These are phyloP conservation scores for Cyclotella baltica DNA, from an alignment of 108 stramenopile genomes.

Conservation along the genomic window DNA sequence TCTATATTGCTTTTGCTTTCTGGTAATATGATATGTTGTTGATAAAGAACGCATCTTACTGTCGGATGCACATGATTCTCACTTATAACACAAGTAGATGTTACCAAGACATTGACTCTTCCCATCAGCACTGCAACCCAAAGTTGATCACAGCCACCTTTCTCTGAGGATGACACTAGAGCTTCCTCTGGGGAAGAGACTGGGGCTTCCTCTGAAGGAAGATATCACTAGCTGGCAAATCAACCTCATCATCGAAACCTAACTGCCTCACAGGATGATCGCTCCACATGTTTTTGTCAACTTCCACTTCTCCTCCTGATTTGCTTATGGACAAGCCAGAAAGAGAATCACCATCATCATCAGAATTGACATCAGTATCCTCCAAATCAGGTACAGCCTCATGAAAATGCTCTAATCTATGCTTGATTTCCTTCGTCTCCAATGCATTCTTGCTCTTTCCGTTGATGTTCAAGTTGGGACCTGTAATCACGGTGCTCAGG, in stretches of 20 bases:
- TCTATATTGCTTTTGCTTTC: not conserved
- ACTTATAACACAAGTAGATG: not conserved
- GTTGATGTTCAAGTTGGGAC: not conserved
- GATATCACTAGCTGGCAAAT: not conserved
- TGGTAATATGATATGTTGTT: not conserved
- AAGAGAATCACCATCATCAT: slow-evolving; percentile 8
- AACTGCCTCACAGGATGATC: not conserved
- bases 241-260: not conserved
- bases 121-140: not conserved
- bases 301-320: not conserved
- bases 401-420: not conserved
- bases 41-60: not conserved
- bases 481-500: not conserved
- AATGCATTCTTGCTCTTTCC: not conserved
- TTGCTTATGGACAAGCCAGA: not conserved
- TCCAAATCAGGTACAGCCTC: not conserved
- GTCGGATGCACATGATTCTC: not conserved
- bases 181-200: not conserved
- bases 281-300: not conserved
- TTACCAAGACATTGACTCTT: not conserved
- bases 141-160: too few relatives aligned
- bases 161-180: too few relatives aligned
- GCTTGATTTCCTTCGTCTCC: not conserved
- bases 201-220: too few relatives aligned
- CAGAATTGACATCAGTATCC: too few relatives aligned